Conservation (phyloP, 306 rosid genomes). For the Cucurbita ficifolia region DNA sequence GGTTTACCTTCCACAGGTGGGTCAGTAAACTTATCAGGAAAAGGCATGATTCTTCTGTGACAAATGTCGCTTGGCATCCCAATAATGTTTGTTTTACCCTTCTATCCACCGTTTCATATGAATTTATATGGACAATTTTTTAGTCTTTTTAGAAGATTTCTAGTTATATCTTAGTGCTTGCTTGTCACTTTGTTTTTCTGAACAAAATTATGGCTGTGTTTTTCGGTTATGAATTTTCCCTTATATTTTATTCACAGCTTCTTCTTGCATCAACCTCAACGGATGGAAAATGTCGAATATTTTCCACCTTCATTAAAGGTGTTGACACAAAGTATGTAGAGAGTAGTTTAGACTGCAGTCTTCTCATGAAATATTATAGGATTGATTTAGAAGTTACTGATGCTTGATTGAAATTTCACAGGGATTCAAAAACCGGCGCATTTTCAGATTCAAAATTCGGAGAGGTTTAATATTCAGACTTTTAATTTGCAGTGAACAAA, state of each 20-base stretch:
- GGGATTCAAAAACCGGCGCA: conserved; percentile 63
- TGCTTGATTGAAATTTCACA: conserved; percentile 32
- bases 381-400: conserved; percentile 10
- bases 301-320: conserved; percentile 82
- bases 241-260: conserved; percentile 34
- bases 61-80: conserved; percentile 94
- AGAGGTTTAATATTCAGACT: conserved; percentile 51
- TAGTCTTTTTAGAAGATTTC: neutral
- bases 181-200: neutral
- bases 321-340: conserved; percentile 76
- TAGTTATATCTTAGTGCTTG: neutral
- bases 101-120: conserved; percentile 2
- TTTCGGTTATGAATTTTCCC: neutral
- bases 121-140: neutral
- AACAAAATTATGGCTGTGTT: neutral
- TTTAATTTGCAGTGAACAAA: neutral
- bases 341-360: neutral
- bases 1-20: conserved; percentile 59
- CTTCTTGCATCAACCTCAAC: conserved; percentile 92
- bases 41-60: conserved; percentile 85
- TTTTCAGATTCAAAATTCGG: conserved; percentile 78
- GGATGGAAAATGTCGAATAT: conserved; percentile 87
- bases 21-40: conserved; percentile 93
- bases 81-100: conserved; percentile 47
- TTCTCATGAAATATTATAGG: neutral